Evolutionary conservation across 257 asterid genomes (phyloP).

Genomic region (Datura wrightii): DNA sequence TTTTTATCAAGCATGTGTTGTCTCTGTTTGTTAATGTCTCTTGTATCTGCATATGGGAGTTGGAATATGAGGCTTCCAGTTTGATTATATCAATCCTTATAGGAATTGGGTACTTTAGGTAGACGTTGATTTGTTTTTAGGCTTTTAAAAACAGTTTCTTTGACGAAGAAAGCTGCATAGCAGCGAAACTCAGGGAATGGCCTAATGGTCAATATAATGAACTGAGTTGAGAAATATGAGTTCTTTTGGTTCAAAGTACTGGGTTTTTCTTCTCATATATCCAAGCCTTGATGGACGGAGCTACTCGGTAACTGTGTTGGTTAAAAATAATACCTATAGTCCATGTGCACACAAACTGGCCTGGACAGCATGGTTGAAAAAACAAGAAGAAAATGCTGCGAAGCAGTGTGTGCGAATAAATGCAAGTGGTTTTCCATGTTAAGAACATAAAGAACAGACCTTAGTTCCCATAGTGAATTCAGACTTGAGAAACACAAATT

Average conservation of each 20-base stretch:
- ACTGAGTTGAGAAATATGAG: not conserved
- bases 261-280: too few species aligned
- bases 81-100: not conserved
- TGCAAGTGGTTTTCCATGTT: not conserved
- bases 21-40: conserved; percentile 13
- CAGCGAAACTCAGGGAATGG: not conserved
- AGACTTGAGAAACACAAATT: not conserved
- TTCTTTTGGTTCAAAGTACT: too few species aligned
- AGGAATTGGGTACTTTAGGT: not conserved
- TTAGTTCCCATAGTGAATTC: not conserved
- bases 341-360: not conserved
- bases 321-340: not conserved
- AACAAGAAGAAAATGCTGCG: not conserved
- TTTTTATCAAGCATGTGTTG: not conserved
- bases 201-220: not conserved
- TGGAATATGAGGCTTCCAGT: conserved; percentile 4
- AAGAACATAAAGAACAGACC: too few species aligned
- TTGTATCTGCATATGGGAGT: not conserved
- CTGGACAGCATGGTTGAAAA: not conserved
- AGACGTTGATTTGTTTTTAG: not conserved
- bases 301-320: too few species aligned
- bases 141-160: not conserved
- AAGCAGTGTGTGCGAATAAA: not conserved
- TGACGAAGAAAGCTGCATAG: not conserved
- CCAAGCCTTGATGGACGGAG: too few species aligned